Evolutionary conservation across 768 basidiomycete species (phyloP).

Genomic region (Termitomyces sp.): DNA sequence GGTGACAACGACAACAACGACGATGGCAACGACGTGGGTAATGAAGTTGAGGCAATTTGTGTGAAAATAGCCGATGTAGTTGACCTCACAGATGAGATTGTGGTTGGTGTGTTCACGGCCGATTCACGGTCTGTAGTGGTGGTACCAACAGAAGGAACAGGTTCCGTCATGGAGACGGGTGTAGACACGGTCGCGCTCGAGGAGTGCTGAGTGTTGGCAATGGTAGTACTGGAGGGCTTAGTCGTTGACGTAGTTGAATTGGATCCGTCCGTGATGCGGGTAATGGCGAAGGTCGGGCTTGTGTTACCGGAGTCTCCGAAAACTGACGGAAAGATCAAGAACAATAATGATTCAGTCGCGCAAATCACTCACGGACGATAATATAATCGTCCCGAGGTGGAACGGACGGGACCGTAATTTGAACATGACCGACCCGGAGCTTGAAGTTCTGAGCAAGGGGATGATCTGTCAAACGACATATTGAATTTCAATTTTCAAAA

Average conservation of each 20-base stretch:
- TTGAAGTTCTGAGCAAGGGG: slow-evolving; percentile 56
- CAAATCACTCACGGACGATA: slow-evolving; percentile 50
- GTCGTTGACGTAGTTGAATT: slow-evolving; percentile 14
- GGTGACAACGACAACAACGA: background rate
- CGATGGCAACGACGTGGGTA: background rate
- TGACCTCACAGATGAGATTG: background rate
- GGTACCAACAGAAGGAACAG: background rate
- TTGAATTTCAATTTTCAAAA: background rate
- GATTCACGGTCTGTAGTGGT: slow-evolving; percentile 22
- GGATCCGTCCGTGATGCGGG: slow-evolving; percentile 31
- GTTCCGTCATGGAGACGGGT: slow-evolving; percentile 17
- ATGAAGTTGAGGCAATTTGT: slow-evolving; percentile 10
- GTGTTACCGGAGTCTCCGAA: slow-evolving; percentile 64
- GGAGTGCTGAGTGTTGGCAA: slow-evolving; percentile 6
- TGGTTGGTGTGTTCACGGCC: slow-evolving; percentile 16
- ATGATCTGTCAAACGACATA: slow-evolving; percentile 28
- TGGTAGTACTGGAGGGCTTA: background rate
- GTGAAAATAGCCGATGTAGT: slow-evolving; percentile 1
- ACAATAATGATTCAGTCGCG: background rate
- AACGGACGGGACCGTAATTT: slow-evolving; percentile 49
- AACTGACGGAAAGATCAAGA: slow-evolving; percentile 30
- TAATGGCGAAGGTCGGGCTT: slow-evolving; percentile 56
- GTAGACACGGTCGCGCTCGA: slow-evolving; percentile 14
- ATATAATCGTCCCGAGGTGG: slow-evolving; percentile 43
- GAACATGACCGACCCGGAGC: slow-evolving; percentile 41